Percentiles rank a stretch among this genome's conserved stretches.
Evolutionary conservation across 208 protist genomes (phyloP).

Genomic region (Crithidia mellificae): DNA sequence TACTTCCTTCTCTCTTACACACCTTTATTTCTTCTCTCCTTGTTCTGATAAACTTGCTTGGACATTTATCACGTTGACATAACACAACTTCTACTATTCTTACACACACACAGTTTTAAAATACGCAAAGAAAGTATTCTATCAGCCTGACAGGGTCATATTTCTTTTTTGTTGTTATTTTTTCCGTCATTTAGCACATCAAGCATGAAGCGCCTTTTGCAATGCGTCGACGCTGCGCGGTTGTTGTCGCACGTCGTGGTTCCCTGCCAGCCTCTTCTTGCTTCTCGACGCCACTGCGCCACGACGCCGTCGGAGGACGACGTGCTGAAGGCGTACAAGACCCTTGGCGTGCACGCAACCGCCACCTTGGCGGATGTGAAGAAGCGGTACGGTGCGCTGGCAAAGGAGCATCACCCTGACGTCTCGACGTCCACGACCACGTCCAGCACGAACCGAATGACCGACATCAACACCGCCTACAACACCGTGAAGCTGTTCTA

Average conservation of each 20-base stretch:
- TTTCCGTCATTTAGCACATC: too few relatives aligned
- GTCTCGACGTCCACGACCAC: conserved; percentile 37
- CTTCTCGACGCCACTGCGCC: conserved; percentile 19
- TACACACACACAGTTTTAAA: too few relatives aligned
- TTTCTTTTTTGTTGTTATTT: too few relatives aligned
- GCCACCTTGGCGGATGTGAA: conserved; percentile 73
- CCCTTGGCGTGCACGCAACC: conserved; percentile 58
- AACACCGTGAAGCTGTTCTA: conserved; percentile 73
- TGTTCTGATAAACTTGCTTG: too few relatives aligned
- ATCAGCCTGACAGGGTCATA: too few relatives aligned
- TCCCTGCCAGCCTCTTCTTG: not conserved
- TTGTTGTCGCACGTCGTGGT: not conserved
- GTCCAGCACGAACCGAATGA: conserved; percentile 62
- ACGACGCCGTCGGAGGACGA: conserved; percentile 73
- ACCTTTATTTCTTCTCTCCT: too few relatives aligned
- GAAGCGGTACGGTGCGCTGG: conserved; percentile 77
- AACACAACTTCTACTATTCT: too few relatives aligned
- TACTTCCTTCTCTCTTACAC: not conserved
- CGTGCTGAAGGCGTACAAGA: conserved; percentile 68
- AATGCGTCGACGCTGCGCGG: not conserved
- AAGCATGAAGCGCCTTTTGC: conserved; percentile 9
- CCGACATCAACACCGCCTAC: conserved; percentile 87
- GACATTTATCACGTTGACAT: too few relatives aligned
- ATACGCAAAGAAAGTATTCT: too few relatives aligned
- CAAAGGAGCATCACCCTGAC: conserved; percentile 90